Conservation (phyloP, 495 filamentous ascomycete species). For the Halenospora varia region DNA sequence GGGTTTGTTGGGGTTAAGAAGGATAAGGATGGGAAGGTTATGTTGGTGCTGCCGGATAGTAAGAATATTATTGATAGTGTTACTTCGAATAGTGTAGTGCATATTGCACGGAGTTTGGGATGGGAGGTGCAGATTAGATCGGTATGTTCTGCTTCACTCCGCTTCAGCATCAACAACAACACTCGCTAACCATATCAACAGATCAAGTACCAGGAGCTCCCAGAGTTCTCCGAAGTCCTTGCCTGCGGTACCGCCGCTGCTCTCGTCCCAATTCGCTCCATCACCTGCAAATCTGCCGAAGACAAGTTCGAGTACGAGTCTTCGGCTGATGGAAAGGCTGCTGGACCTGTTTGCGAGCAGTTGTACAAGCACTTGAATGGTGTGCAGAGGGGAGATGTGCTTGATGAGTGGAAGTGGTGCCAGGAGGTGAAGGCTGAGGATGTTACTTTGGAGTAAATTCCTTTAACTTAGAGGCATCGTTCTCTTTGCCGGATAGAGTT, state of each 20-base stretch:
- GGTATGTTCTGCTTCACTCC: not conserved
- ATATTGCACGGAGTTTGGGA: conserved; percentile 38
- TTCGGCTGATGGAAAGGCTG: not conserved
- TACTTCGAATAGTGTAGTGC: conserved; percentile 63
- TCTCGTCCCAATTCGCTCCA: conserved; percentile 79
- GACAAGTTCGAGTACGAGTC: not conserved
- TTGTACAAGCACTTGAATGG: not conserved
- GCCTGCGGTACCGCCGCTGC: conserved; percentile 87
- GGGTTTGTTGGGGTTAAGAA: conserved; percentile 80
- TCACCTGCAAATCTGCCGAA: conserved; percentile 52
- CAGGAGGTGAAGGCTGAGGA: not conserved
- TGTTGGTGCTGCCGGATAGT: conserved; percentile 70
- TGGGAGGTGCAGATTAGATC: not conserved
- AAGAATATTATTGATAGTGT: conserved; percentile 76
- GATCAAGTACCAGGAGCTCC: conserved; percentile 71
- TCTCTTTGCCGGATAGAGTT: too few species aligned
- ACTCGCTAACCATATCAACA: conserved; percentile 32
- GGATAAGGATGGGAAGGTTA: conserved; percentile 40
- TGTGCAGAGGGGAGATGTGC: not conserved
- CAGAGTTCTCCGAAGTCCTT: conserved; percentile 75
- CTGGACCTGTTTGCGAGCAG: not conserved
- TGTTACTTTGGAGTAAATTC: too few species aligned
- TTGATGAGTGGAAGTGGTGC: conserved; percentile 6
- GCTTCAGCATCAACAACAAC: conserved; percentile 39
- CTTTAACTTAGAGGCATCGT: too few species aligned